Base-by-base conservation (phyloP, 768 basidiomycete genomes). In the Termitomyces sp. region DNA sequence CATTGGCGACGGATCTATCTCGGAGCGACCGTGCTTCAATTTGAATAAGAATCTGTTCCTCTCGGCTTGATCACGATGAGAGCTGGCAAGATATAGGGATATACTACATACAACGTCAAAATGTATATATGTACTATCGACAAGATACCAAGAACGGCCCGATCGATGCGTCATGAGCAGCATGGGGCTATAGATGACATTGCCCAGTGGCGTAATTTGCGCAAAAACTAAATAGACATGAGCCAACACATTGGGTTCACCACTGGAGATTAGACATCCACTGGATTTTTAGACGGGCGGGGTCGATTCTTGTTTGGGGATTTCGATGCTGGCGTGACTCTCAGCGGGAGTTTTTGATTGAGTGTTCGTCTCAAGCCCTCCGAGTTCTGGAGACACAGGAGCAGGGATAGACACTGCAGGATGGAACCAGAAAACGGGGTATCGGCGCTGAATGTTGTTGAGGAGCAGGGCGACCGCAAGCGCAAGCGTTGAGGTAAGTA, bases 381-480 rank as follows among this genome's bases (percentile, higher is more conserved):
- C 58, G 23, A 61, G 64, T 17, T 46, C 62, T 7, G 66, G 59
- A 8, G 61, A 52, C 10, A 59, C 58, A 9, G 59, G 62, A 17
- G 64, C 56, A 19, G 62, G 61, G 5, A 53, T 60, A n/a, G 58
- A 42, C n/a, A 63, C 50, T 12, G 65, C 49, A 12, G 71, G 67
- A 4, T 63, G 61, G 57, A 71, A 71, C 81, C 82, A 84, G 60
- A 75, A 82, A 17, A 74, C 62, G 14, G 81, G 81, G 57, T 77
- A 83, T 45, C 75, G 69, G 34, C 79, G 66, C 62, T 81, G 81
- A 38, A 82, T 76, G 62, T 83, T 83, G 61, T 84, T 78, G 48
- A 74, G 58, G 23, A 80, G 46, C 16, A 85, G 69, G 5, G 80
- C 81, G 3, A 81, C 76, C 0, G 56, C 66, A 34, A 82, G 72